Evolutionary conservation across 345 rosid genomes (phyloP), one percentile per base, ranked within the genome.

Genomic region (Aquilaria malaccensis): DNA sequence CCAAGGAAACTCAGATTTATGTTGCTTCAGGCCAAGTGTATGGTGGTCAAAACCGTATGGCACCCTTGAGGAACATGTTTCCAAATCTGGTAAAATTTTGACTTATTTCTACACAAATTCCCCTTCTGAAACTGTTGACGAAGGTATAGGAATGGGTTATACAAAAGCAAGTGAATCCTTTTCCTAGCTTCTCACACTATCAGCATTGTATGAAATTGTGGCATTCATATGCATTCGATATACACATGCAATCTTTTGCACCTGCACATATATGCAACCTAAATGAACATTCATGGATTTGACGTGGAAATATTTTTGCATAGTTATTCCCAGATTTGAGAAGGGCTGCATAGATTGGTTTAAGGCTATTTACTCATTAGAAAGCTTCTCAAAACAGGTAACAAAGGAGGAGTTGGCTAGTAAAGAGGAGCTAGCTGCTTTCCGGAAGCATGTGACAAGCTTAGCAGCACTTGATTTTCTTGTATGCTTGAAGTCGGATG

Each of bases 11-110:
- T 59, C 99, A 95, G 76, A 95, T 95, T 13, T 95, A 95, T 65
- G 99, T 95, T 65, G 99, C 99, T 77, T 95, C 99, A 58, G 99
- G 99, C 61, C 95, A 88, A 77, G 97, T 91, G 69, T 95, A 95
- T 70, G 99, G 99, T 30, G 97, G 99, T 53, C 95, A 95, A 67
- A 95, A 95, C 65, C 93, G 97, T 68, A 88, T 95, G 97, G 99
- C 99, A 64, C 98, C 97, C 22, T 74, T 91, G 33, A 81, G 96
- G 78, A 91, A 91, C 85, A 88, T 95, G 99, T 95, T 95, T 73
- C 95, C 99, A 13, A 86, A 88, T 84, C 74, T 95, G 88, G 99
- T 95, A 73, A 72, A 77, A 12, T 54, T 54, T 6, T 45, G 12
- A 45, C 31, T 62, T 29, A 7, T n/a, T 45, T 45, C 37, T 60